Base-by-base conservation (phyloP, 768 basidiomycete species). In the Artomyces pyxidatus region DNA sequence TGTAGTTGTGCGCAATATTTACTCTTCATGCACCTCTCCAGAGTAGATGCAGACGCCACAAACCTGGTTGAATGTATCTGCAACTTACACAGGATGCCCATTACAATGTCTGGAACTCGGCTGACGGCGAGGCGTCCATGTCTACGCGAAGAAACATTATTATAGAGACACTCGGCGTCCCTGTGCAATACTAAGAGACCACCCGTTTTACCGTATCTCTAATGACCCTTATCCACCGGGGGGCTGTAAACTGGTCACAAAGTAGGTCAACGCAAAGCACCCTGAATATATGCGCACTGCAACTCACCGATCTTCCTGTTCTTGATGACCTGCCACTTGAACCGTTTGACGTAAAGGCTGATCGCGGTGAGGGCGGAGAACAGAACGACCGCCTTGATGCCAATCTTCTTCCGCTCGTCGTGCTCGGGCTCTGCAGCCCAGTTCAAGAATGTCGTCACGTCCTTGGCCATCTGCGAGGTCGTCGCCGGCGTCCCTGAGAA, bases 371-470 rank as follows among this genome's bases (percentile, higher is more conserved):
- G 72, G 11, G 83, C 69, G 37, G 93, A 89, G 71, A 98, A 87
- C 64, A 98, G 74, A 64, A 97, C 93, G 59, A 94, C 81, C 19
- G 92, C 94, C 71, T 97, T 94, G 67, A 98, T 73, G 57, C 96
- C 95, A 63, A 85, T 84, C 78, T 91, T 93, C 77, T 99, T 98
- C 65, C 96, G 78, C 65, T 94, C 87, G 63, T 99, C 96, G 61
- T 94, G 88, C 66, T 99, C 96, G 26, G 96, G 96, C 67, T 99
- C 96, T 49, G 96, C 81, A 16, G 95, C 90, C 94, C 94, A 98
- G 71, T 81, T 82, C 43, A 98, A 71, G 85, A 98, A 97, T 2
- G 88, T 90, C 40, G 80, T 80, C 47, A 99, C 93, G 63, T 99
- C 96, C 77, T 98, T 99, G 58, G 96, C 95, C 95, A 99, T 94